Base-by-base conservation (phyloP, 768 basidiomycete species). In the Rhizopogon rudus region DNA sequence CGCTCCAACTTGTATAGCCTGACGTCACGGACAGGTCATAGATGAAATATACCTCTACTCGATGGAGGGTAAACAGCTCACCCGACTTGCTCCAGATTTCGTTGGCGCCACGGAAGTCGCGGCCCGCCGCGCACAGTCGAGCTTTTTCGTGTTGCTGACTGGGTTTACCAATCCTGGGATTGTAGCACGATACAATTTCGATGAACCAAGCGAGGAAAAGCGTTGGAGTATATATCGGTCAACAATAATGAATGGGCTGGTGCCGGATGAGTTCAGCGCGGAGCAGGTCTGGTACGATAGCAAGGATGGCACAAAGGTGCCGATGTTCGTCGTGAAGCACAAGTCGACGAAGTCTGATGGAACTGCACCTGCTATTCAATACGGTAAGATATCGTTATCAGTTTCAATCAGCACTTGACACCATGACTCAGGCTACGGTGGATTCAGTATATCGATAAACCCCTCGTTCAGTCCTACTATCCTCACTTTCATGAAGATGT, bases 301-400 rank as follows among this genome's bases (percentile, higher is more conserved):
- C 69, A 88, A 86, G 67, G 91, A 93, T 63, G 88, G 88, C 1
- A 91, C 88, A 5, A 79, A 77, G 52, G 75, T 93, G 37, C 91
- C 91, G 1, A 92, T 93, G 91, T 93, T 91, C 63, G 78, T 93
- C 58, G 87, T 91, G 20, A 79, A 83, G 45, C 88, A 88, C 65
- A 86, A 86, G 66, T 78, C 75, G 39, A 88, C 86, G 3, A 72
- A 77, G 57, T 75, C 81, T 41, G 87, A 92, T 57, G 90, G 90
- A 14, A 86, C 84, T 0, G 88, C 89, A 1, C 82, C 91, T 14
- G 86, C 81, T 0, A 73, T 91, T 31, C 88, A 91, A 66, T 93
- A 90, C 55, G 90, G 88, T 85, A 55, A 61, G 72, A 55, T 28
- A 5, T 1, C 10, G 12, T 37, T 7, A 20, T 37, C 22, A 8